A percentile compares a stretch with the other conserved stretches of the same genome.
Conservation (phyloP, 2,329 filamentous ascomycete genomes). For the Lasiodiplodia sp. region DNA sequence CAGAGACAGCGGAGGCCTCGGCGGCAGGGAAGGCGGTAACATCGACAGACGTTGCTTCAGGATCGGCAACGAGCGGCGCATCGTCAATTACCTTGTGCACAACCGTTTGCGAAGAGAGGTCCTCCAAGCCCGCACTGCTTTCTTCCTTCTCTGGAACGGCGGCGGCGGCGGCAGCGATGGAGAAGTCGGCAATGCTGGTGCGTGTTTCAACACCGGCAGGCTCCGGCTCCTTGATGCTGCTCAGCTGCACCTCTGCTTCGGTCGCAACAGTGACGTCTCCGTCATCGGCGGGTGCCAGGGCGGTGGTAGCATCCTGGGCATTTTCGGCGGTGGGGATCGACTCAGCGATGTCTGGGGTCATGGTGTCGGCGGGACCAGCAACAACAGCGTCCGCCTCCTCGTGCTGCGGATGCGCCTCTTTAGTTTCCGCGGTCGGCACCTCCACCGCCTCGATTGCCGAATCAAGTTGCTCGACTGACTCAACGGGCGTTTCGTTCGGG, state of each 20-base stretch:
- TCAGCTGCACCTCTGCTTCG: background rate
- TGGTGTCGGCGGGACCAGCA: background rate
- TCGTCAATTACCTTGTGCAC: background rate
- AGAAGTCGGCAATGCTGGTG: background rate
- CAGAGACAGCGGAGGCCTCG: background rate
- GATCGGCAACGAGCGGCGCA: background rate
- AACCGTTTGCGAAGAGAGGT: background rate
- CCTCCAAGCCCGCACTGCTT: background rate
- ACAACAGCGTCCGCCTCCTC: background rate
- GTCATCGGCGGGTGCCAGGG: background rate
- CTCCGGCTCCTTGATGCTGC: conserved; percentile 17
- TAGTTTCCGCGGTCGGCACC: background rate
- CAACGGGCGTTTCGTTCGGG: background rate
- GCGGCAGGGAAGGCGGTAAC: background rate
- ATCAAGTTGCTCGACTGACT: conserved; percentile 19
- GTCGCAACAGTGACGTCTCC: background rate
- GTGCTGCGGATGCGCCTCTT: background rate
- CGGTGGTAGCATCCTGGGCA: background rate
- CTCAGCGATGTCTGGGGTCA: background rate
- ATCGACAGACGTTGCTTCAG: background rate
- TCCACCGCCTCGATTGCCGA: conserved; percentile 10
- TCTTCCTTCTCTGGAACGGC: background rate
- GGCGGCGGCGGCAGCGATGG: background rate
- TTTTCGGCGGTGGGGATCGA: background rate
- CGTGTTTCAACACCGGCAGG: background rate